Evolutionary conservation across 1,284 basidiomycete species (phyloP), one percentile per base, ranked within the genome.

Genomic region (Tylopilus orsonianus): DNA sequence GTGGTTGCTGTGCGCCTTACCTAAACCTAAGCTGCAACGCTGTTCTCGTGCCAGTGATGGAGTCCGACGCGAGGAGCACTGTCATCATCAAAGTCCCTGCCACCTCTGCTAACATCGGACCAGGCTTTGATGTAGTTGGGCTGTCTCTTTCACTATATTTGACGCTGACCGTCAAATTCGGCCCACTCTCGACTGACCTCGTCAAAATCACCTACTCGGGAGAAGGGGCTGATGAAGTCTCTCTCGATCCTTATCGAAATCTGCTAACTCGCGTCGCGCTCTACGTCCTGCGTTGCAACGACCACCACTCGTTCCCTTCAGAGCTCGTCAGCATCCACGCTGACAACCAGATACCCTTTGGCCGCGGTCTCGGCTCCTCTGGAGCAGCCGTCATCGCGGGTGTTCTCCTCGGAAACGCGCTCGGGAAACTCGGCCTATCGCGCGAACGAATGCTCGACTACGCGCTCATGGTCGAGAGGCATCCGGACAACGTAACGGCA

Each of bases 401-500:
- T 37, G 90, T 97, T 20, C 76, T 97, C 30, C 80, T 99, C 39
- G 97, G 89, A 33, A 83, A 95, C 66, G 78, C 85, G 16, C 75
- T 99, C 12, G 96, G 92, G 13, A 57, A 81, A 41, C 78, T 99
- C 52, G 65, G 77, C 20, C 80, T 99, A 12, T 66, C 86, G 14
- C 76, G 71, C 26, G 79, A 79, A 43, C 83, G 97, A 23, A 75
- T 97, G 59, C 81, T 99, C 49, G 97, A 99, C 71, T 96, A 93
- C 65, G 95, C 97, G 1, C 79, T 99, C 49, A 99, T 99, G 97
- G 95, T 99, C 60, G 97, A 99, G 71, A 82, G 97, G 9, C 97
- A 99, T 69, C 97, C 97, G 8, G 97, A 99, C 73, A 99, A 99
- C 67, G 96, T 99, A 56, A 97, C 97, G 0, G 97, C 97, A 1